Conservation (phyloP, 768 basidiomycete genomes). For the Leccinum subgranulosum region DNA sequence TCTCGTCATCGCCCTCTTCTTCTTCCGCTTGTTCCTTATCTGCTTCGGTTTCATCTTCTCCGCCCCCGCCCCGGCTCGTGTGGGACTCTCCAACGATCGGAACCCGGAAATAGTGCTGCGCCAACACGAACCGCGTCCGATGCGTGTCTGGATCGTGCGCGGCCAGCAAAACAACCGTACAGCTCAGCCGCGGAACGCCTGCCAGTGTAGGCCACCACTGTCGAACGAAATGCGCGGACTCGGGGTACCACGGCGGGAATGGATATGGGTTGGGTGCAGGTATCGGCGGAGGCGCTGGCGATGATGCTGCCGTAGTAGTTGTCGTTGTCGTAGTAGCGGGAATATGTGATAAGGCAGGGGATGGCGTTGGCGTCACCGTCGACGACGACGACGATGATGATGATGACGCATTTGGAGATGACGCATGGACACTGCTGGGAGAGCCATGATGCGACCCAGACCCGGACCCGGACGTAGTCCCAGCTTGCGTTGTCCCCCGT, state of each 20-base stretch:
- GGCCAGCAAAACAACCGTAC: constrained; percentile 67
- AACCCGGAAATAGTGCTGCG: constrained; percentile 74
- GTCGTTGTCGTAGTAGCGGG: not conserved
- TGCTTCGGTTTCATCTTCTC: not conserved
- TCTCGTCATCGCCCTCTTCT: constrained; percentile 50
- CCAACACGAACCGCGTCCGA: constrained; percentile 59
- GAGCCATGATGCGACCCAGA: constrained; percentile 14
- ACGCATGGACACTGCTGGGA: not conserved
- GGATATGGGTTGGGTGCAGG: constrained; percentile 57
- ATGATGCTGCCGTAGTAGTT: not conserved
- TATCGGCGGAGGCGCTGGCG: not conserved
- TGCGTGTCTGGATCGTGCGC: constrained; percentile 60
- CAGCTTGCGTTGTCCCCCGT: constrained; percentile 7
- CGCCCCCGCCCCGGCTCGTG: not conserved
- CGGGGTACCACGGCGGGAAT: constrained; percentile 66
- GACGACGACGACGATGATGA: not conserved
- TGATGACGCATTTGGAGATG: not conserved
- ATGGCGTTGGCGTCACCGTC: constrained; percentile 11
- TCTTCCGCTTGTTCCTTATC: constrained; percentile 3
- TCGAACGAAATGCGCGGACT: constrained; percentile 72
- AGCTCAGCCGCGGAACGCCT: constrained; percentile 62
- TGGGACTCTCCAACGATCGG: constrained; percentile 40
- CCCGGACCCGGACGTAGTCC: constrained; percentile 8
- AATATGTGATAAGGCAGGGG: not conserved
- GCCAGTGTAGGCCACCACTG: constrained; percentile 78